Evolutionary conservation across 305 asterid genomes (phyloP).

Genomic region (Fraxinus baroniana): DNA sequence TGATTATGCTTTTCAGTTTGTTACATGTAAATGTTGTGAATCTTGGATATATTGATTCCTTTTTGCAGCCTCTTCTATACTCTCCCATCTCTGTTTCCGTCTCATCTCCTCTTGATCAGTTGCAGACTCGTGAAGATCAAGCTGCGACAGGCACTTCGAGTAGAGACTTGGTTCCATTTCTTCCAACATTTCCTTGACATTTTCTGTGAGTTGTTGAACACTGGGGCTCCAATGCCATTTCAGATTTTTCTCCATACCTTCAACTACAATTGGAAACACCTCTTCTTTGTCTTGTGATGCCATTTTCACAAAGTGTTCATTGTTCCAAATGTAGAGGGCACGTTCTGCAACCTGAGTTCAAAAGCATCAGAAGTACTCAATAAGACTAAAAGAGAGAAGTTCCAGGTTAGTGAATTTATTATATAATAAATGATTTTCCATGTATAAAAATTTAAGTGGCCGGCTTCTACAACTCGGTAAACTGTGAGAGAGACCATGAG

Average conservation of each 20-base stretch:
- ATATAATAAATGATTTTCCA: background rate
- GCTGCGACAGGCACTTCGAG: slow-evolving; percentile 49
- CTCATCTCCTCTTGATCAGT: slow-evolving; percentile 37
- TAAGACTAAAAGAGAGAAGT: background rate
- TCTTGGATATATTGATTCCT: slow-evolving; percentile 25
- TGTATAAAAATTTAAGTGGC: background rate
- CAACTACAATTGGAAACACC: slow-evolving; percentile 55
- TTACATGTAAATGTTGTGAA: background rate
- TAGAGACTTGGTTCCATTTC: slow-evolving; percentile 63
- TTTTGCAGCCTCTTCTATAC: slow-evolving; percentile 49
- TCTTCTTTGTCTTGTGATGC: slow-evolving; percentile 52
- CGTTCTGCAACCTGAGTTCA: slow-evolving; percentile 73
- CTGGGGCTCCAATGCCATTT: slow-evolving; percentile 67
- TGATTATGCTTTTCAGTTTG: background rate
- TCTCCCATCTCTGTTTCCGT: slow-evolving; percentile 57
- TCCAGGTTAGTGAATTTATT: background rate
- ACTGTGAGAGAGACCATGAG: background rate
- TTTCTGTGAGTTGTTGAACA: slow-evolving; percentile 61
- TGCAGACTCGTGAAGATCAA: slow-evolving; percentile 34
- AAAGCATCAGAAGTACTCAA: background rate
- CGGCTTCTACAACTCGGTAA: background rate
- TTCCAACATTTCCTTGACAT: slow-evolving; percentile 66
- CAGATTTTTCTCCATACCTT: slow-evolving; percentile 70
- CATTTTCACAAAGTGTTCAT: slow-evolving; percentile 77
- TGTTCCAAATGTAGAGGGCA: slow-evolving; percentile 83